Percentiles rank a stretch among this genome's conserved stretches.
phyloP scores from a whole-genome alignment of 306 rosid genomes.

The Acacia confusa region DNA sequence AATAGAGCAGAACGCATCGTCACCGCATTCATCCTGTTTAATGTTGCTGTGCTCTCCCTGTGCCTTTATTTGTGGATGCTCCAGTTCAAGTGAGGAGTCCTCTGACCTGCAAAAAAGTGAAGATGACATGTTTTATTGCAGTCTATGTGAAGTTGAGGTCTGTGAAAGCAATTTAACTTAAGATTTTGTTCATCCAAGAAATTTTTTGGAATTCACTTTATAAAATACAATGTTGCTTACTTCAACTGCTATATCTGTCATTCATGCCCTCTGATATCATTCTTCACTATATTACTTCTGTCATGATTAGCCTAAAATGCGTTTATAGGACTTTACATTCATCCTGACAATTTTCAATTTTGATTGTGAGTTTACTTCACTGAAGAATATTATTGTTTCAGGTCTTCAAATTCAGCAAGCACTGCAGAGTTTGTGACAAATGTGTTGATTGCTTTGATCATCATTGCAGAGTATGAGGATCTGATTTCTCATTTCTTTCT shows the following conservation, averaged over 20 bases:
- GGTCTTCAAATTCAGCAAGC: conserved; percentile 98
- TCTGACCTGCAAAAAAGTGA: conserved; percentile 69
- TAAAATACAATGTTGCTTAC: conserved; percentile 11
- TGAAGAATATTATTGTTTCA: conserved; percentile 38
- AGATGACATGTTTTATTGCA: conserved; percentile 98
- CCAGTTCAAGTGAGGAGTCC: conserved; percentile 60
- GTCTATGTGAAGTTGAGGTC: conserved; percentile 99
- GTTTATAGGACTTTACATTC: not conserved
- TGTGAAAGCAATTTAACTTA: conserved; percentile 33
- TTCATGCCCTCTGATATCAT: conserved; percentile 20
- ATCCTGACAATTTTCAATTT: not conserved
- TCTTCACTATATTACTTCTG: conserved; percentile 10
- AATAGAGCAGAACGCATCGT: conserved; percentile 36
- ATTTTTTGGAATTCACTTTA: not conserved
- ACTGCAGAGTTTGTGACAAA: conserved; percentile 96
- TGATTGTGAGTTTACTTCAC: conserved; percentile 4
- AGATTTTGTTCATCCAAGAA: not conserved
- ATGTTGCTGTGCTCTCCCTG: conserved; percentile 70
- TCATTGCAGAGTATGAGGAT: conserved; percentile 85
- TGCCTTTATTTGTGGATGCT: conserved; percentile 61
- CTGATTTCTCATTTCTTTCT: conserved; percentile 21
- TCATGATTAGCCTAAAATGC: not conserved
- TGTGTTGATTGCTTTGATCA: conserved; percentile 94
- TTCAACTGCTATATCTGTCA: conserved; percentile 21
- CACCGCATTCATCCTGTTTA: conserved; percentile 50